Base-by-base conservation (phyloP, 2,329 filamentous ascomycete species). In the Fonsecaea erecta region DNA sequence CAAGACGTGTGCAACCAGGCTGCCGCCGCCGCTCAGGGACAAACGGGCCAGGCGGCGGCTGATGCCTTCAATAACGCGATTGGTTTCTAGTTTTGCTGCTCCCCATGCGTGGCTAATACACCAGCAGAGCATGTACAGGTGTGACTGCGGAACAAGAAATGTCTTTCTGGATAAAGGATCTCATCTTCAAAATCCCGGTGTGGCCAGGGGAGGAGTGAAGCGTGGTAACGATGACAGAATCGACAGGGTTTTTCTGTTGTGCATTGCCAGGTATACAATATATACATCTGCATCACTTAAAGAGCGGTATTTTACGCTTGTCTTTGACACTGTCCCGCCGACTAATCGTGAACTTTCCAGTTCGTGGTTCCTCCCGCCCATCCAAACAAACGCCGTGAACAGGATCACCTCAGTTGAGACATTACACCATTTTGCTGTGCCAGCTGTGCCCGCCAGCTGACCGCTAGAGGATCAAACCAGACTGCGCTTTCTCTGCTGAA, bases 41-140 rank as follows among this genome's bases (percentile, higher is more conserved):
- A 40, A 32, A 65, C 64, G 6, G 67, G 67, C 14, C 67, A 69
- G 40, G 67, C 61, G 8, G 65, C 65, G 16, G 65, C 64, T 16
- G 64, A 67, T 51, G 64, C 61, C 2, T 67, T 67, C 52, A 67
- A 67, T 14, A 21, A 58, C 26, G 55, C 55, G 3, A 48, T 67
- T 6, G 60, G 60, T 28, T 59, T 61, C 46, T 65, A 61, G 55
- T 3, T 11, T n/a, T n/a, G n/a, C n/a, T 6, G 35, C 8, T 24
- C 6, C 11, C 1, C 21, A 11, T 57, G 7, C 43, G 24, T 24
- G 26, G 18, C 26, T 9, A 24, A 48, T 48, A 9, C 18, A 48
- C 18, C 43, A 24, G 18, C 43, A 26, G 43, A 48, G 18, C 43
- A 26, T 24, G 14, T 12, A 1, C 43, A 11, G 24, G 3, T 30